These are phyloP conservation scores for Thalassia testudinum DNA, from an alignment of 116 monocot genomes.

Conservation along the genomic window DNA sequence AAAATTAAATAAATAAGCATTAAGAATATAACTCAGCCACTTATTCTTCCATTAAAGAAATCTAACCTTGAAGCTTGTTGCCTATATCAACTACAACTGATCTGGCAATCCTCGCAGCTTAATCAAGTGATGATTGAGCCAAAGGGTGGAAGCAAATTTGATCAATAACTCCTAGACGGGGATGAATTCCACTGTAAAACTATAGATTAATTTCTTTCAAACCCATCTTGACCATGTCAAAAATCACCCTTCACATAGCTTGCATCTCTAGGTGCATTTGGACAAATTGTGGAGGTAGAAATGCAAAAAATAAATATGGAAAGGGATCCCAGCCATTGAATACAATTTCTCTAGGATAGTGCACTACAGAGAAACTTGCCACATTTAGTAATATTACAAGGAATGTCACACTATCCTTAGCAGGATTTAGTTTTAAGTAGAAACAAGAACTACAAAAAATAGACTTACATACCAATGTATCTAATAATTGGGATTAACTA, in stretches of 20 bases:
- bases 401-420: no score
- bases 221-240: slow-evolving; percentile 54
- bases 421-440: no score
- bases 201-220: slow-evolving; percentile 39
- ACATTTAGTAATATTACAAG: no score
- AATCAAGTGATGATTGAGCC: slow-evolving; percentile 23
- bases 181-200: slow-evolving; percentile 53
- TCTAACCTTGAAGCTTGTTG: slow-evolving; percentile 36
- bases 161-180: slow-evolving; percentile 76
- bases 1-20: neutral
- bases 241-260: slow-evolving; percentile 18
- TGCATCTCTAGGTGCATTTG: slow-evolving; percentile 2
- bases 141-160: slow-evolving; percentile 84
- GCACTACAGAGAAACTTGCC: no score
- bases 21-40: neutral
- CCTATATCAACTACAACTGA: slow-evolving; percentile 46
- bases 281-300: neutral
- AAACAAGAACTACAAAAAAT: no score
- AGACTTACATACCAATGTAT: no score
- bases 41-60: neutral
- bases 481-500: no score
- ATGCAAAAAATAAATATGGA: no score
- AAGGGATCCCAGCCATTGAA: no score
- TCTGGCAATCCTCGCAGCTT: slow-evolving; percentile 35
- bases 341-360: no score